Conservation (phyloP, 345 rosid species). For the Triadica sebifera region DNA sequence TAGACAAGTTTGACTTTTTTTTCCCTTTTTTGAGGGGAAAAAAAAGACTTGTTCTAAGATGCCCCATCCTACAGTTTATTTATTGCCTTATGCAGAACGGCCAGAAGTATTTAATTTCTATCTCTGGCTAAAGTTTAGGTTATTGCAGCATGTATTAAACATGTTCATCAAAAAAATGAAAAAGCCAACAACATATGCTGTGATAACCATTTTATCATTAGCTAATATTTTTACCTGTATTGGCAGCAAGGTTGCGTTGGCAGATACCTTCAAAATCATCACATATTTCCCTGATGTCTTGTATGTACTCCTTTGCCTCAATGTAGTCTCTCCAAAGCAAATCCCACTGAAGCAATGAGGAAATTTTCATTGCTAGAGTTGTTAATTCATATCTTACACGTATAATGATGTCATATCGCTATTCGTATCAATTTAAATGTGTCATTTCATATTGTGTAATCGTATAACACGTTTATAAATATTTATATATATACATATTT, state of each 20-base stretch:
- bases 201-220: not conserved
- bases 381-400: too few relatives aligned
- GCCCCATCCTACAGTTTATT: not conserved
- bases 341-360: slow-evolving; percentile 60
- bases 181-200: not conserved
- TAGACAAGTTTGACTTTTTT: not conserved
- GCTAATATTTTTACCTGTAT: slow-evolving; percentile 56
- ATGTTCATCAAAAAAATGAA: not conserved
- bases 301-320: slow-evolving; percentile 79
- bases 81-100: not conserved
- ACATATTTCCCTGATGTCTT: slow-evolving; percentile 82
- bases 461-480: too few relatives aligned
- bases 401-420: too few relatives aligned
- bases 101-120: not conserved
- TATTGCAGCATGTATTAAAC: not conserved
- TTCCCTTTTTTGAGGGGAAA: too few relatives aligned
- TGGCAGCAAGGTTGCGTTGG: slow-evolving; percentile 92
- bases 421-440: too few relatives aligned
- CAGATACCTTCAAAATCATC: slow-evolving; percentile 88
- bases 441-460: too few relatives aligned
- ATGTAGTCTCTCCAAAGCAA: slow-evolving; percentile 72
- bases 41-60: not conserved
- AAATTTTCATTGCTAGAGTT: too few relatives aligned
- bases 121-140: not conserved
- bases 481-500: too few relatives aligned